Conservation (phyloP, 202 grass and related monocot genomes). For the Musa balbisiana region DNA sequence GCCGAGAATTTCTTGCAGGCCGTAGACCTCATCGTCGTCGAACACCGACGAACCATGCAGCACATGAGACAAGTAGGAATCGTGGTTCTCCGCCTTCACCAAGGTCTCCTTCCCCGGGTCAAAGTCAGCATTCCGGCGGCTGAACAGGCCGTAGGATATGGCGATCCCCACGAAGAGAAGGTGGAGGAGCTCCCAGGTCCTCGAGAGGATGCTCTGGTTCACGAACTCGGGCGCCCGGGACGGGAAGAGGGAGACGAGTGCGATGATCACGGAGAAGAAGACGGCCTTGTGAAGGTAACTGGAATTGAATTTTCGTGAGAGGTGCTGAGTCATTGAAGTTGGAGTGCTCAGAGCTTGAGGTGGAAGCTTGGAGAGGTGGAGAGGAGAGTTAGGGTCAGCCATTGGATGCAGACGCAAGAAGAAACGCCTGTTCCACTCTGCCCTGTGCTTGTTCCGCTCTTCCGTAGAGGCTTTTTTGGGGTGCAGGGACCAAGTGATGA, state of each 20-base stretch:
- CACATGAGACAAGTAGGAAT: slow-evolving; percentile 51
- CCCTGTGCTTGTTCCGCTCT: slow-evolving; percentile 2
- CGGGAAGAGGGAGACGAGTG: slow-evolving; percentile 55
- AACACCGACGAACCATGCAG: slow-evolving; percentile 47
- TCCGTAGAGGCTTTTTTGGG: slow-evolving; percentile 20
- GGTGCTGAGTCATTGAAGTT: not conserved
- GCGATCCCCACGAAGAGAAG: slow-evolving; percentile 79
- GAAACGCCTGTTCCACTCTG: slow-evolving; percentile 22
- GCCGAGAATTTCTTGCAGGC: not conserved
- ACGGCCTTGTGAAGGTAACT: slow-evolving; percentile 47
- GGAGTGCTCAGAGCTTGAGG: not conserved
- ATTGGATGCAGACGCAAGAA: slow-evolving; percentile 30
- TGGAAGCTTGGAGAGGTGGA: slow-evolving; percentile 28
- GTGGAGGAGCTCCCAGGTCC: slow-evolving; percentile 74
- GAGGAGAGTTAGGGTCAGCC: slow-evolving; percentile 45
- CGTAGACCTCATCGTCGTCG: slow-evolving; percentile 34
- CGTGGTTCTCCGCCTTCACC: slow-evolving; percentile 25
- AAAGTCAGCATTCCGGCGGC: slow-evolving; percentile 52
- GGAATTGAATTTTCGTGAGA: slow-evolving; percentile 26
- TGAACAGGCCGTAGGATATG: slow-evolving; percentile 89
- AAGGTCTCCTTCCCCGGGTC: slow-evolving; percentile 21
- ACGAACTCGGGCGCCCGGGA: slow-evolving; percentile 40
- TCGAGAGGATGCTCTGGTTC: slow-evolving; percentile 50
- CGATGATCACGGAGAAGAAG: slow-evolving; percentile 45
- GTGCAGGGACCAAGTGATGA: not conserved